phyloP scores from a whole-genome alignment of 2,329 filamentous ascomycete genomes.

The Coniochaeta prunicola region DNA sequence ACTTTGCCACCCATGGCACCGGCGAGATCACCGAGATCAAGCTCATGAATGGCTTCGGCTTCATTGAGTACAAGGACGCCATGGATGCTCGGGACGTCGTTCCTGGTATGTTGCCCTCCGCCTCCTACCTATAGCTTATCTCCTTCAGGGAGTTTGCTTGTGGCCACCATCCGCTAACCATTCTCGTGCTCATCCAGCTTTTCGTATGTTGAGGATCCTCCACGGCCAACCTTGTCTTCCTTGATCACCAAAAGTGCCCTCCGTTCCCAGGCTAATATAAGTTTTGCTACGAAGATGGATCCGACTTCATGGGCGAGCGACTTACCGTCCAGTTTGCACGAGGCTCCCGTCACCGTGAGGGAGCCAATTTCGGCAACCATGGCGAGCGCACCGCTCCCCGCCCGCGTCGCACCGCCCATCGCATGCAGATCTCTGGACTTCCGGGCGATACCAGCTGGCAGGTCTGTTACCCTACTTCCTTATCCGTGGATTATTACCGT shows the following conservation, averaged over 20 bases:
- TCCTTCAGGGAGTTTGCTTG: background rate
- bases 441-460: slow-evolving; percentile 99
- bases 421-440: slow-evolving; percentile 97
- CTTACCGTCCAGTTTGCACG: slow-evolving; percentile 97
- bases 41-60: slow-evolving; percentile 99
- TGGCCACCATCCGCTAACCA: slow-evolving; percentile 15
- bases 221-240: slow-evolving; percentile 22
- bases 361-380: slow-evolving; percentile 39
- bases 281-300: slow-evolving; percentile 63
- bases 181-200: slow-evolving; percentile 37
- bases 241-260: slow-evolving; percentile 16
- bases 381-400: slow-evolving; percentile 55
- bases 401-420: slow-evolving; percentile 87
- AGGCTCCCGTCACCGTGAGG: slow-evolving; percentile 58
- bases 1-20: slow-evolving; percentile 92
- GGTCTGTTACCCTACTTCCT: slow-evolving; percentile 74
- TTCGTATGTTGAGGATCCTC: slow-evolving; percentile 45
- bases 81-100: slow-evolving; percentile 98
- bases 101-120: slow-evolving; percentile 61
- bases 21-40: slow-evolving; percentile 99
- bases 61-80: slow-evolving; percentile 98
- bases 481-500: slow-evolving; percentile 30
- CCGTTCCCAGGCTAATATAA: slow-evolving; percentile 26
- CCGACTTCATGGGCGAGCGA: slow-evolving; percentile 95
- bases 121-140: background rate